Evolutionary conservation across 352 stramenopile genomes (phyloP).

Genomic region (Pythium phragmitis): DNA sequence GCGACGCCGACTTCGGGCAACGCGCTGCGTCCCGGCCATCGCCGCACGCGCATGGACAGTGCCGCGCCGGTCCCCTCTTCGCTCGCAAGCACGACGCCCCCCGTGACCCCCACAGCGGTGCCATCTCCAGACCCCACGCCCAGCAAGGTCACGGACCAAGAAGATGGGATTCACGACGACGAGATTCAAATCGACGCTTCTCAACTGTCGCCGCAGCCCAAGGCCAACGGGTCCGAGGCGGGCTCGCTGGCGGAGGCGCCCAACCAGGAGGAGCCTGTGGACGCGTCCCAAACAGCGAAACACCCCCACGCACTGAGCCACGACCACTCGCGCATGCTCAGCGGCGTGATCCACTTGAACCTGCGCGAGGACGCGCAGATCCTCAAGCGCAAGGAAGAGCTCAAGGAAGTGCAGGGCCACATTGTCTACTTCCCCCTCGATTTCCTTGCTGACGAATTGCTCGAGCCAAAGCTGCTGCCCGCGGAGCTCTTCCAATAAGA

Average conservation of each 20-base stretch:
- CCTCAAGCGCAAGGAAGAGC: conserved; percentile 61
- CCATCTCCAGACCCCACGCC: conserved; percentile 17
- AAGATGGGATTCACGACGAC: conserved; percentile 19
- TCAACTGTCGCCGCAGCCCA: conserved; percentile 3
- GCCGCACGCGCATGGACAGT: conserved; percentile 18
- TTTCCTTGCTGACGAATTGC: conserved; percentile 79
- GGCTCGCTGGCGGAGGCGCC: background rate
- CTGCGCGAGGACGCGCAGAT: conserved; percentile 69
- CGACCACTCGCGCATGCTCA: conserved; percentile 39
- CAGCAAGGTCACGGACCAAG: conserved; percentile 17
- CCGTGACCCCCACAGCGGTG: background rate
- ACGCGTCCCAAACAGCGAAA: background rate
- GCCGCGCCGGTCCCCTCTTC: background rate
- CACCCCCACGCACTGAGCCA: conserved; percentile 2
- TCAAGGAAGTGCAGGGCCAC: conserved; percentile 82
- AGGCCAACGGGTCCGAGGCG: background rate
- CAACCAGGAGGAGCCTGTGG: background rate
- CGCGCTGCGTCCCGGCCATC: conserved; percentile 5
- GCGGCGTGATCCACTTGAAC: conserved; percentile 62
- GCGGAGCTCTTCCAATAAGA: conserved; percentile 42
- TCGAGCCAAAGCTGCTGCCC: conserved; percentile 82
- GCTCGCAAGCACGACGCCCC: background rate
- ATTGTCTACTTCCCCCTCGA: conserved; percentile 85
- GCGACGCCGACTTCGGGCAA: conserved; percentile 6
- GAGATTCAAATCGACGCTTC: conserved; percentile 22